These are phyloP conservation scores for Sporodiniella umbellata DNA, from an alignment of 371 early-diverging fungal species.

Conservation along the genomic window DNA sequence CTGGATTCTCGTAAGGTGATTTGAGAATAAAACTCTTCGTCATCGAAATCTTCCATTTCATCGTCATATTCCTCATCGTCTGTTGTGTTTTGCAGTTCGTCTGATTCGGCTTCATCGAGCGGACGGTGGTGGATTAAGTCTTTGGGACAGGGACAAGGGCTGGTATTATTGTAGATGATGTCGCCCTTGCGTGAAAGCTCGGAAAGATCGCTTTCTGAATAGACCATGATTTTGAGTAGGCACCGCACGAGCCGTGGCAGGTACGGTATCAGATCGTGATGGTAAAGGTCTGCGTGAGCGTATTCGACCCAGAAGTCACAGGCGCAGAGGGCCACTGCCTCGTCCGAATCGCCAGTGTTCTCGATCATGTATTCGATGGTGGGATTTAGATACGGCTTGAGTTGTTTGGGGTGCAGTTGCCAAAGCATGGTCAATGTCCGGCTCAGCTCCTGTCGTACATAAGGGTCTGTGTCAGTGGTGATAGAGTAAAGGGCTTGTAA, in stretches of 20 bases:
- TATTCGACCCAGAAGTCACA: slow-evolving; percentile 92
- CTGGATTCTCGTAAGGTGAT: slow-evolving; percentile 93
- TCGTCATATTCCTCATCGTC: slow-evolving; percentile 14
- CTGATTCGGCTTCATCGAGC: slow-evolving; percentile 2
- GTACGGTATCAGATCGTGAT: slow-evolving; percentile 63
- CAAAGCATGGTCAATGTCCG: slow-evolving; percentile 4
- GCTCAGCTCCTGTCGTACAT: slow-evolving; percentile 7
- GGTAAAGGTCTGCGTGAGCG: slow-evolving; percentile 76
- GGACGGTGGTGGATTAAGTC: slow-evolving; percentile 1
- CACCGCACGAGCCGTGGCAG: slow-evolving; percentile 71
- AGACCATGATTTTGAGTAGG: slow-evolving; percentile 85
- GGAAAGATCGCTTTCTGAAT: slow-evolving; percentile 52
- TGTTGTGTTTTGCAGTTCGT: slow-evolving; percentile 1
- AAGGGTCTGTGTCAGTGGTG: background rate
- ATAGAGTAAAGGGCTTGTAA: slow-evolving; percentile 2
- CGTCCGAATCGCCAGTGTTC: slow-evolving; percentile 67
- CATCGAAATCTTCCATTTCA: slow-evolving; percentile 64
- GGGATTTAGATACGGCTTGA: slow-evolving; percentile 70
- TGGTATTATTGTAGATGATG: background rate
- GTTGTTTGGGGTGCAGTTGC: slow-evolving; percentile 43
- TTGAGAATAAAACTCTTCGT: slow-evolving; percentile 73
- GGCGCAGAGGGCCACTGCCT: slow-evolving; percentile 77
- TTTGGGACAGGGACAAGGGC: too few relatives aligned
- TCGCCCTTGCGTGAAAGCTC: background rate
- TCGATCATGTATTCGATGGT: slow-evolving; percentile 83